phyloP scores from a whole-genome alignment of 1,139 yeast genomes.

The Protomyces lactucae-debilis region DNA sequence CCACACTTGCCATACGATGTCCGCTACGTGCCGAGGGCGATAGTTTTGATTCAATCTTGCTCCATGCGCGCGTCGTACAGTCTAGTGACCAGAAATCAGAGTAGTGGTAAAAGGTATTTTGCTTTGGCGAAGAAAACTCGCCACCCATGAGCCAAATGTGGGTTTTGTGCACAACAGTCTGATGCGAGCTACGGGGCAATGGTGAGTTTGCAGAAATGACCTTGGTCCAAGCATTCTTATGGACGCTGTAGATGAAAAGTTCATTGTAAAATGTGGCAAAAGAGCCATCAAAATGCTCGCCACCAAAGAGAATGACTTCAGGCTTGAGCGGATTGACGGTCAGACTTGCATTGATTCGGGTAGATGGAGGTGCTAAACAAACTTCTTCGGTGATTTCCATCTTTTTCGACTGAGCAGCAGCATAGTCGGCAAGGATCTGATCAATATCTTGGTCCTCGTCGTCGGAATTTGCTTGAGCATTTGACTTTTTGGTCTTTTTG shows the following conservation, averaged over 20 bases:
- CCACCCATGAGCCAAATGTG: constrained; percentile 85
- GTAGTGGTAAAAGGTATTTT: constrained; percentile 90
- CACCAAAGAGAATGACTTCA: constrained; percentile 83
- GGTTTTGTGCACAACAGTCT: constrained; percentile 90
- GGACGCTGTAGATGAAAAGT: constrained; percentile 64
- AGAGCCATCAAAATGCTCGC: constrained; percentile 60
- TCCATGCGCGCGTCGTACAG: constrained; percentile 80
- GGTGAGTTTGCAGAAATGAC: constrained; percentile 81
- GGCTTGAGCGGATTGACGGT: constrained; percentile 57
- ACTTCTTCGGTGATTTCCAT: constrained; percentile 63
- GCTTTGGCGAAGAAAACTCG: constrained; percentile 94
- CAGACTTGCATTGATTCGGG: constrained; percentile 68
- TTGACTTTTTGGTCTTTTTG: constrained; percentile 68
- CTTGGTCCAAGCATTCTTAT: constrained; percentile 76
- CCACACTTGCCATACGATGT: constrained; percentile 86
- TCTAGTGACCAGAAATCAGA: constrained; percentile 95
- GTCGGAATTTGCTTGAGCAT: constrained; percentile 45
- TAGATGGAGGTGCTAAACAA: constrained; percentile 53
- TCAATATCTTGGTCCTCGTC: constrained; percentile 90
- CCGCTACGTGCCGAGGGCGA: constrained; percentile 90
- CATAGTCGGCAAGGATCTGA: constrained; percentile 65
- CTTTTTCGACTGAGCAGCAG: constrained; percentile 57
- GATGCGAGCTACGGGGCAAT: constrained; percentile 87
- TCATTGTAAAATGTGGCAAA: constrained; percentile 76
- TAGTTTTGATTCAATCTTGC: constrained; percentile 67